These are phyloP conservation scores for Cunninghamia lanceolata DNA, from an alignment of 75 land plant genomes.

Conservation along the genomic window DNA sequence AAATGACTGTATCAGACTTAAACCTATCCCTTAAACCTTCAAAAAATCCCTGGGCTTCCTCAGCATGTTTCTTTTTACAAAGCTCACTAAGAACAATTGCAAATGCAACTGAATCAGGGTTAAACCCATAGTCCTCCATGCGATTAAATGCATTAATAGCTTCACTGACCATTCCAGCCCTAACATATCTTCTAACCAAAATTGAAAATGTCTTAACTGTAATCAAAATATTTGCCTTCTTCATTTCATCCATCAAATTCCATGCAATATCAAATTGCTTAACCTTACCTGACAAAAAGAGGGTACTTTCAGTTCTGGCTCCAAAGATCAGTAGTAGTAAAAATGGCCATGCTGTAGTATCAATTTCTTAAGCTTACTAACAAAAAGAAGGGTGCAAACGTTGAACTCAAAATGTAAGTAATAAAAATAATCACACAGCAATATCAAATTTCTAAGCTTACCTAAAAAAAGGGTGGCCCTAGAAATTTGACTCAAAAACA, in stretches of 20 bases:
- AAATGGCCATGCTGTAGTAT: too few species aligned
- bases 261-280: conserved; percentile 56
- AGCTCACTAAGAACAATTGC: conserved; percentile 45
- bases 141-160: conserved; percentile 69
- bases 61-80: conserved; percentile 46
- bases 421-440: not conserved
- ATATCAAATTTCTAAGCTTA: not conserved
- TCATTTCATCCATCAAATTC: conserved; percentile 57
- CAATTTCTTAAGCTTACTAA: too few species aligned
- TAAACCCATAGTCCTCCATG: conserved; percentile 70
- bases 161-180: conserved; percentile 58
- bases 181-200: conserved; percentile 67
- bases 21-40: conserved; percentile 53
- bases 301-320: not conserved
- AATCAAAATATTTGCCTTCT: conserved; percentile 21
- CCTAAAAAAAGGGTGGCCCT: not conserved
- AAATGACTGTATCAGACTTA: conserved; percentile 62
- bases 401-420: not conserved
- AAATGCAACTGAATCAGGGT: conserved; percentile 43
- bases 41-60: conserved; percentile 69
- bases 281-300: conserved; percentile 40
- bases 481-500: not conserved
- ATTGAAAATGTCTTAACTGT: conserved; percentile 37
- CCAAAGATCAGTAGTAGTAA: too few species aligned
- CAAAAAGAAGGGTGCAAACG: too few species aligned